Evolutionary conservation across 345 rosid species (phyloP).

Genomic region (Chamaenerion angustifolium): DNA sequence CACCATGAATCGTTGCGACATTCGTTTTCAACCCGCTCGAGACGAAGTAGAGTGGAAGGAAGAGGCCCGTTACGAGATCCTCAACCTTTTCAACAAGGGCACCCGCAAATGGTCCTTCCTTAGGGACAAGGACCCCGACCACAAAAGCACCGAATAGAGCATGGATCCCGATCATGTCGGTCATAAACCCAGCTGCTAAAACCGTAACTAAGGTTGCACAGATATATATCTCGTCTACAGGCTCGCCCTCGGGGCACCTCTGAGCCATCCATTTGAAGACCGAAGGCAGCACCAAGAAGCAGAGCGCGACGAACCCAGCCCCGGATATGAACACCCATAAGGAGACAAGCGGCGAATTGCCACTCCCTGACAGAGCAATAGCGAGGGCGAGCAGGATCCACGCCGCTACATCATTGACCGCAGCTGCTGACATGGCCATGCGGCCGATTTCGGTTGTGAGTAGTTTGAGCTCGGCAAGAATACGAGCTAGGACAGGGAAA

Average conservation of each 20-base stretch:
- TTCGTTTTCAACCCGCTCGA: constrained; percentile 79
- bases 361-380: constrained; percentile 44
- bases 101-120: constrained; percentile 57
- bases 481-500: constrained; percentile 74
- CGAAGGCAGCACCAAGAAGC: constrained; percentile 25
- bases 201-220: constrained; percentile 46
- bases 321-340: constrained; percentile 66
- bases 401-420: constrained; percentile 64
- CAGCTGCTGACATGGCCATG: constrained; percentile 73
- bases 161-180: constrained; percentile 66
- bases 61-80: constrained; percentile 65
- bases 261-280: constrained; percentile 41
- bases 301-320: constrained; percentile 25
- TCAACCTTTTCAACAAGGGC: constrained; percentile 64
- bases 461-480: constrained; percentile 73
- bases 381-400: constrained; percentile 85
- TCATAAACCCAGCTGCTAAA: constrained; percentile 43
- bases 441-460: constrained; percentile 67
- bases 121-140: constrained; percentile 50
- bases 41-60: constrained; percentile 64
- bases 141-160: constrained; percentile 76
- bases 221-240: constrained; percentile 48
- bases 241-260: constrained; percentile 71
- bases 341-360: constrained; percentile 38
- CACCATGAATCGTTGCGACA: constrained; percentile 40